Percentiles rank a stretch among this genome's conserved stretches.
These are phyloP conservation scores for Eucalyptus albens DNA, from an alignment of 345 rosid species.

Conservation along the genomic window DNA sequence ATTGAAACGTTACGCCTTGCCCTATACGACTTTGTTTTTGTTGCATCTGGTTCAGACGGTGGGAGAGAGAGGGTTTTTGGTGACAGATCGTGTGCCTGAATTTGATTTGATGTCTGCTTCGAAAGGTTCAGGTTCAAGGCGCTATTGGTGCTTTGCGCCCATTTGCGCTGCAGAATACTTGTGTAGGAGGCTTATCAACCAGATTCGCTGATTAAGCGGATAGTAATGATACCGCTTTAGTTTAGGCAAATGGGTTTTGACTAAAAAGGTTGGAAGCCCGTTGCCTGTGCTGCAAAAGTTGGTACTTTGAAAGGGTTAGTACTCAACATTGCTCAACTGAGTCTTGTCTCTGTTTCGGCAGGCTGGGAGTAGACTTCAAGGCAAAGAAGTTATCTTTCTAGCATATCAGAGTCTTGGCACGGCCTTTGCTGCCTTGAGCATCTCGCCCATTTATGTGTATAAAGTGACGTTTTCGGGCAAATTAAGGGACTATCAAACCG, in stretches of 20 bases:
- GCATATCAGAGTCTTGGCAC: slow-evolving; percentile 89
- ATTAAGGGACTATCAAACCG: slow-evolving; percentile 33
- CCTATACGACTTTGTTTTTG: background rate
- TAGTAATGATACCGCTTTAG: background rate
- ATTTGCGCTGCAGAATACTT: background rate
- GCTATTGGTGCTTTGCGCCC: background rate
- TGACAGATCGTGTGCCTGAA: background rate
- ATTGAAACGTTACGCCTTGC: background rate
- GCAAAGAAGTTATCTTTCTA: slow-evolving; percentile 40
- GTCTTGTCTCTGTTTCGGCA: slow-evolving; percentile 5
- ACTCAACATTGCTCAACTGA: background rate
- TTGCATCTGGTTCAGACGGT: background rate
- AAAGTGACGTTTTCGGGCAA: slow-evolving; percentile 68
- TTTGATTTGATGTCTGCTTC: background rate
- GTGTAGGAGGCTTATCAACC: background rate
- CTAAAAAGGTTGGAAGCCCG: background rate
- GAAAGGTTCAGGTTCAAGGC: background rate
- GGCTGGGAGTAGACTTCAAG: slow-evolving; percentile 39
- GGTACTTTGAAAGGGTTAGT: background rate
- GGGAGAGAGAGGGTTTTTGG: background rate
- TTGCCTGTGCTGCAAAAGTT: background rate
- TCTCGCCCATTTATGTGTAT: slow-evolving; percentile 85
- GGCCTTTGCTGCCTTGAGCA: slow-evolving; percentile 64
- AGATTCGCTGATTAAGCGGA: background rate
- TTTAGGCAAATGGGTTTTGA: background rate